Base-by-base conservation (phyloP, 306 rosid genomes). In the Canavalia gladiata region DNA sequence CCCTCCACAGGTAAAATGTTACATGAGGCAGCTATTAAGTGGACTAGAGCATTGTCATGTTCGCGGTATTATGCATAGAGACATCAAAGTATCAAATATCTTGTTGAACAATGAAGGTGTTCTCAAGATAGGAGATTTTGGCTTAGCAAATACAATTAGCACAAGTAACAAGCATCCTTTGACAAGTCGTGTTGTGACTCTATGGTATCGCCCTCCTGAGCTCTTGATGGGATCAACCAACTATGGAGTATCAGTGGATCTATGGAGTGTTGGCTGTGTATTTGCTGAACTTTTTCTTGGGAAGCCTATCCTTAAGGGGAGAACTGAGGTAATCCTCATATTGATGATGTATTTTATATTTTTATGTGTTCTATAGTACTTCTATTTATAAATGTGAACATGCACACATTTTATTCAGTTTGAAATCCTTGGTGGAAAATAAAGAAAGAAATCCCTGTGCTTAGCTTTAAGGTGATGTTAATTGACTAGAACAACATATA, bases 131-230 rank as follows among this genome's bases (percentile, higher is more conserved):
- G 98, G 87, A 55, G 99, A 96, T 92, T 96, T 96, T 79, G 99
- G 99, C 79, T 87, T 96, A 83, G 99, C 99, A 59, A 94, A 96
- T 77, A 82, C 88, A 59, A 45, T 91, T 35, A 87, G 82, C 84
- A 37, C 90, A 8, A 89, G 67, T 84, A 87, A 79, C 82, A 94
- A 84, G 81, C 92, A 90, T 28, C 90, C 79, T 0, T 79, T 96
- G 63, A 96, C 99, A 10, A 96, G 99, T 68, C 94, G 99, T 12
- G 99, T 96, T 33, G 97, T 96, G 64, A 96, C 99, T 3, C 72
- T 96, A 50, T 96, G 99, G 99, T 96, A 96, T 78, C 99, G 99
- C 46, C 99, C 99, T 42, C 99, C 99, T 0, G 99, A 96, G 63
- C 97, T 96, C 76, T 85, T 96, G 85, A 92, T 96, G 99, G 98